Base-by-base conservation (phyloP, 208 protist species). In the Crithidia fasciculata region DNA sequence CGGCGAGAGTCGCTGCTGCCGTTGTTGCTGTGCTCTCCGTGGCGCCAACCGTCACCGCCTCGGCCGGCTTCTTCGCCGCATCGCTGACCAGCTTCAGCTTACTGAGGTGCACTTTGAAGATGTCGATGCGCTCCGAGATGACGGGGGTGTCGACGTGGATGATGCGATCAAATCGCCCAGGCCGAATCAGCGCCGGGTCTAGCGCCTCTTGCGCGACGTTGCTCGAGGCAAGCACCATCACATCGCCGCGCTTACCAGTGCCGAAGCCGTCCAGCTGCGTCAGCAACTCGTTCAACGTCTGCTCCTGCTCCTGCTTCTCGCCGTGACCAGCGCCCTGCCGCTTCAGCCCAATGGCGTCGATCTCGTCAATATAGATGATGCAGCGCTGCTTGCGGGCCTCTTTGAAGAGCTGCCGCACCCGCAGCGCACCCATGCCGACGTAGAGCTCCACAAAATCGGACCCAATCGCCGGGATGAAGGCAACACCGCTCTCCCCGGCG, bases 311-410 rank as follows among this genome's bases (percentile, higher is more conserved):
- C 69, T 98, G 96, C 53, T 90, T 94, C 68, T 97, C 95, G 10
- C 90, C 89, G 54, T 87, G 74, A 9, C 83, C 80, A 5, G 72
- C 74, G 9, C 92, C 92, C 50, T 85, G 75, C 9, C 93, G 80
- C 74, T 88, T 89, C 36, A 91, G 69, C 16, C 98, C 98, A 57
- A 99, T 95, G 4, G 98, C 98, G 76, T 99, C 98, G 63, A 99
- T 99, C 75, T 99, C 98, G 84, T 99, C 98, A 69, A 99, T 99
- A 82, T 98, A 99, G 39, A 99, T 82, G 72, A 99, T 98, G 77
- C 95, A 98, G 12, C 94, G 98, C 74, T 97, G 96, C 80, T 98
- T 91, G 58, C 93, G 85, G 7, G 98, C 98, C 76, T 93, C 80
- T 49, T 88, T 67, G 87, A 99, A 99, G 36, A 99, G 85, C 70